Evolutionary conservation across 805 yeast genomes (phyloP).

Genomic region (Sugiyamaella valdiviana): DNA sequence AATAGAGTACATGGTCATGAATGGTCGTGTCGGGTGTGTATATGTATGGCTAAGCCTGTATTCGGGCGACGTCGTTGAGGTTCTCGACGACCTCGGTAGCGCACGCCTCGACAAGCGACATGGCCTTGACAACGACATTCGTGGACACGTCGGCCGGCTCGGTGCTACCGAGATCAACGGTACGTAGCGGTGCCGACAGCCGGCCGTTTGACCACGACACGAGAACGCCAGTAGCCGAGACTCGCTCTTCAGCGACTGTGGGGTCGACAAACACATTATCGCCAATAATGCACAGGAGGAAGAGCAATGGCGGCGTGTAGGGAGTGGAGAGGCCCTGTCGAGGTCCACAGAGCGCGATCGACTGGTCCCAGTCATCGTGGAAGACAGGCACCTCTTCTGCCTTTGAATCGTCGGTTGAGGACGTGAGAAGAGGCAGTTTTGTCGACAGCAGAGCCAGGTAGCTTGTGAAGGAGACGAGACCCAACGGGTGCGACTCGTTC

Average conservation of each 20-base stretch:
- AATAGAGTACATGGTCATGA: not conserved
- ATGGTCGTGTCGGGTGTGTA: not conserved
- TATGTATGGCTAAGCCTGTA: not conserved
- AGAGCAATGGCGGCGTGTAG: conserved; percentile 67
- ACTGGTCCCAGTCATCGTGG: conserved; percentile 76
- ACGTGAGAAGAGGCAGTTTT: conserved; percentile 61
- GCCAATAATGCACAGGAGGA: conserved; percentile 73
- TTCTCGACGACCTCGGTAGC: conserved; percentile 61
- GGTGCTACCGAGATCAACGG: conserved; percentile 49
- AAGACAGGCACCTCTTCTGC: conserved; percentile 87
- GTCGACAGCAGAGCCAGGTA: conserved; percentile 80
- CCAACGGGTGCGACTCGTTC: conserved; percentile 72
- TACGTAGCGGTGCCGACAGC: conserved; percentile 66
- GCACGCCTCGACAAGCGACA: conserved; percentile 51
- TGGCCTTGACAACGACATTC: conserved; percentile 42
- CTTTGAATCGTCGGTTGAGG: conserved; percentile 54
- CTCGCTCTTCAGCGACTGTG: conserved; percentile 79
- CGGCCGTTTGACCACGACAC: conserved; percentile 64
- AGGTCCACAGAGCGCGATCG: conserved; percentile 40
- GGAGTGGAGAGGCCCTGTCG: conserved; percentile 10
- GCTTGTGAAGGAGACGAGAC: conserved; percentile 70
- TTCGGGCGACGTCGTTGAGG: conserved; percentile 27
- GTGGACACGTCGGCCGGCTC: conserved; percentile 19
- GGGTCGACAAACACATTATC: conserved; percentile 74
- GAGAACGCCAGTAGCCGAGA: conserved; percentile 75